Evolutionary conservation across 2,329 filamentous ascomycete species (phyloP), one percentile per base, ranked within the genome.

Genomic region (Zasmidium cellare): DNA sequence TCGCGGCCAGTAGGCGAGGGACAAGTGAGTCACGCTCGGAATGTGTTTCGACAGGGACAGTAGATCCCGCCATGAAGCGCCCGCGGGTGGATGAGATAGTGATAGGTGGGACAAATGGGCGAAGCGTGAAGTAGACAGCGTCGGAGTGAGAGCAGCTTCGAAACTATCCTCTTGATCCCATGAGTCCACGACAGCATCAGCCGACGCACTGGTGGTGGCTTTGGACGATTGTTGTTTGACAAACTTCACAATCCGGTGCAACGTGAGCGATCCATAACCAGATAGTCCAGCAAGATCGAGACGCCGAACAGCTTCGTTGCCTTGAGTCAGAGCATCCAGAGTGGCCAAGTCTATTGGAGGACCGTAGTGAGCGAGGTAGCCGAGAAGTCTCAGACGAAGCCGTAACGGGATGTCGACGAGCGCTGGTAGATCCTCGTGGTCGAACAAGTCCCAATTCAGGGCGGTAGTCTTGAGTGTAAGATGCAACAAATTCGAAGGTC

Each of bases 1-100:
- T 19, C 76, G 72, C 2, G 84, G 84, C 85, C 85, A 88, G 68
- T 84, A 77, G 2, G 84, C 84, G 1, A 88, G 75, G 0, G 84
- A 87, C 1, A 88, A 75, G 62, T 87, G 84, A 0, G 84, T 86
- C 22, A 88, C 69, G 2, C 78, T 83, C n/a, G 81, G 76, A 0
- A 85, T 70, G 23, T 81, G 75, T 0, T 79, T 76, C 0, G 84
- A 76, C 1, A 87, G 68, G 1, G 74, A 71, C 2, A 87, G 73
- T 2, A 88, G 75, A 3, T 81, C 77, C 14, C 76, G 71, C 85
- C 85, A 88, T 11, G 77, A 82, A 1, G 79, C 78, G 22, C 73
- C 73, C 2, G 70, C 58, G 3, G 75, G 73, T 2, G 81, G 82
- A 53, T 84, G 76, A 1, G 83, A 82, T 1, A 87, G 77, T 2